A percentile compares a stretch with the other conserved stretches of the same genome.
These are phyloP conservation scores for Graphilbum fragrans DNA, from an alignment of 2,329 filamentous ascomycete species.

Conservation along the genomic window DNA sequence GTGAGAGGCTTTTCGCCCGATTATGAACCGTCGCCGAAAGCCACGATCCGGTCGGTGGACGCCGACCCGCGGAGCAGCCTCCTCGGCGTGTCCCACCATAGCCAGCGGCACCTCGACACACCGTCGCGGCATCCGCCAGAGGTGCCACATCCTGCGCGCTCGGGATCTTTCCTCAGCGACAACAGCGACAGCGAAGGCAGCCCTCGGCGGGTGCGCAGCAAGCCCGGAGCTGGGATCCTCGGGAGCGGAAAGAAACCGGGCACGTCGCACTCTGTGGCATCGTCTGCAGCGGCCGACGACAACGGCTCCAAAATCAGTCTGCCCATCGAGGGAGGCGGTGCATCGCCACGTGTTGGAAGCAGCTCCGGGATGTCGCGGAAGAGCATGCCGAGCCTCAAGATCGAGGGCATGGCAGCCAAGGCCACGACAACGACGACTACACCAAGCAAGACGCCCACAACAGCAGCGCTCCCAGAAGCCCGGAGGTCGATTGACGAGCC, in stretches of 20 bases:
- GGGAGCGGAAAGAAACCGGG: background rate
- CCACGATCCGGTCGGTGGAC: slow-evolving; percentile 56
- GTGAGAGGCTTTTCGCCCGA: slow-evolving; percentile 60
- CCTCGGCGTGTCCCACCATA: background rate
- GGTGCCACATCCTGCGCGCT: slow-evolving; percentile 18
- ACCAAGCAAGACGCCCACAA: slow-evolving; percentile 26
- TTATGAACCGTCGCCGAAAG: slow-evolving; percentile 60
- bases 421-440: slow-evolving; percentile 19
- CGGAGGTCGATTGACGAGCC: slow-evolving; percentile 42
- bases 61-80: slow-evolving; percentile 19
- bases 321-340: slow-evolving; percentile 32
- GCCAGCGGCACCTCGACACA: slow-evolving; percentile 15
- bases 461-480: background rate
- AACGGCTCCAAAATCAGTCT: slow-evolving; percentile 25
- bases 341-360: slow-evolving; percentile 15
- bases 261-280: no score
- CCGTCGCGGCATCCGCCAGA: slow-evolving; percentile 22
- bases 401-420: slow-evolving; percentile 26
- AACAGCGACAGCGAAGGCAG: slow-evolving; percentile 38
- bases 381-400: slow-evolving; percentile 31
- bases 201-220: slow-evolving; percentile 12
- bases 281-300: slow-evolving; percentile 16
- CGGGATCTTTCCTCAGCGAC: slow-evolving; percentile 38
- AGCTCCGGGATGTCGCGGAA: no score
- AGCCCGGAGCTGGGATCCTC: background rate